Percentiles rank a stretch among this genome's conserved stretches.
Conservation (phyloP, 2,329 filamentous ascomycete genomes). For the Blastomyces percursus region DNA sequence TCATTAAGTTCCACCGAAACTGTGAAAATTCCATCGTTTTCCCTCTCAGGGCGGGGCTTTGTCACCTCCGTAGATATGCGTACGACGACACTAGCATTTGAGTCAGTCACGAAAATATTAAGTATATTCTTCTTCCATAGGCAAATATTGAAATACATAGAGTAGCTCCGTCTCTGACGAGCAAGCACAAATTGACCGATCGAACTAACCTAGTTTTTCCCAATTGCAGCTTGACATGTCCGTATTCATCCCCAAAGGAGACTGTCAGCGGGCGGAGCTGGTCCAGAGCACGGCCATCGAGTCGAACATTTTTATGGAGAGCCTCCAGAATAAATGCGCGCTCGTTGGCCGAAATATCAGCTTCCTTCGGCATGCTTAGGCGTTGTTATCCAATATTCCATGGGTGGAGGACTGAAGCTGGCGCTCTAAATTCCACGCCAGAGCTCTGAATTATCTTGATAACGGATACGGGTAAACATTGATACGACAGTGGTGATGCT, state of each 20-base stretch:
- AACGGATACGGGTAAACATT: neutral
- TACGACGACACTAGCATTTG: conserved; percentile 56
- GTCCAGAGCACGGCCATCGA: conserved; percentile 75
- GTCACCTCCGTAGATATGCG: conserved; percentile 82
- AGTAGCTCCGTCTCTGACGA: neutral
- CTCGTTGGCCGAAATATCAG: conserved; percentile 77
- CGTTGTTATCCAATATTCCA: conserved; percentile 5
- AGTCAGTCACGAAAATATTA: neutral
- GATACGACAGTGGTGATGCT: neutral
- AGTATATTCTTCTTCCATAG: neutral
- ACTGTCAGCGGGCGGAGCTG: conserved; percentile 68
- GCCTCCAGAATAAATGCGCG: conserved; percentile 75
- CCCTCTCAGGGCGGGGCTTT: conserved; percentile 73
- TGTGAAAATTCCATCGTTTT: conserved; percentile 90
- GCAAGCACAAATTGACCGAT: neutral
- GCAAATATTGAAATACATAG: neutral
- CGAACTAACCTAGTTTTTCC: conserved; percentile 71
- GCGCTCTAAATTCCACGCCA: neutral
- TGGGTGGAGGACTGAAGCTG: conserved; percentile 3
- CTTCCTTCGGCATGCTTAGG: conserved; percentile 13
- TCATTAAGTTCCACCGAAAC: conserved; percentile 85
- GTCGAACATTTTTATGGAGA: conserved; percentile 64
- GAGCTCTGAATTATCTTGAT: neutral
- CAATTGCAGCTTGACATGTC: conserved; percentile 72
- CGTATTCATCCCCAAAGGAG: conserved; percentile 81